phyloP scores from a whole-genome alignment of 2,329 filamentous ascomycete species.

The Pezicula neosporulosa region DNA sequence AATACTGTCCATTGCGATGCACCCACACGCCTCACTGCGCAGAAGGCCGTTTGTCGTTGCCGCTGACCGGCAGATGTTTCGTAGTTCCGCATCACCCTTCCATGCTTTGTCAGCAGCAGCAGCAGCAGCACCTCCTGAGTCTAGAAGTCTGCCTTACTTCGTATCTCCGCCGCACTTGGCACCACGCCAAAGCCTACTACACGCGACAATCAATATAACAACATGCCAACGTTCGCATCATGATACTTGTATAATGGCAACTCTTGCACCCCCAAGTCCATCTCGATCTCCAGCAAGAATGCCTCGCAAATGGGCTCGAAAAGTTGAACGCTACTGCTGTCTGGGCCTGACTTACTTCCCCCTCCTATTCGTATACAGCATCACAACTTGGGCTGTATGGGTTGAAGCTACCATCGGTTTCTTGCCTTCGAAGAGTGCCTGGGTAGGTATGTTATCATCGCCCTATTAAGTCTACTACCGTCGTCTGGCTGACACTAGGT shows the following conservation, averaged over 20 bases:
- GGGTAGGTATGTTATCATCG: constrained; percentile 48
- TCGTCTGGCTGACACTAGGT: constrained; percentile 11
- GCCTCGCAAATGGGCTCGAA: constrained; percentile 59
- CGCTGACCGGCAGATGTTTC: no score
- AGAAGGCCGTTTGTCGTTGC: no score
- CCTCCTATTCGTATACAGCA: constrained; percentile 80
- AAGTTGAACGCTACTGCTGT: constrained; percentile 83
- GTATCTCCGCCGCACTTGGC: no score
- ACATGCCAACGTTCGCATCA: neutral
- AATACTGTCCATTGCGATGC: no score
- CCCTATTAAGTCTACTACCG: neutral
- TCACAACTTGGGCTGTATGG: constrained; percentile 94
- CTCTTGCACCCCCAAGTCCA: constrained; percentile 17
- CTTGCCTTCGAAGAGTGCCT: constrained; percentile 45
- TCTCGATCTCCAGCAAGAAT: constrained; percentile 41
- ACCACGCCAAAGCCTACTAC: neutral
- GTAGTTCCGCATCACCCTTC: neutral
- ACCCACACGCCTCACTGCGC: no score
- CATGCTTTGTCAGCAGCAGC: constrained; percentile 7
- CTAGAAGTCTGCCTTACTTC: no score
- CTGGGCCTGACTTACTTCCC: constrained; percentile 76
- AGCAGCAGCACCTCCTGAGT: neutral
- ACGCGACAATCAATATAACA: neutral
- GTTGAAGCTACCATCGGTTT: constrained; percentile 74
- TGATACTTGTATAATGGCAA: constrained; percentile 19